Conservation (phyloP, 2,329 filamentous ascomycete species). For the Microdochium bolleyi region DNA sequence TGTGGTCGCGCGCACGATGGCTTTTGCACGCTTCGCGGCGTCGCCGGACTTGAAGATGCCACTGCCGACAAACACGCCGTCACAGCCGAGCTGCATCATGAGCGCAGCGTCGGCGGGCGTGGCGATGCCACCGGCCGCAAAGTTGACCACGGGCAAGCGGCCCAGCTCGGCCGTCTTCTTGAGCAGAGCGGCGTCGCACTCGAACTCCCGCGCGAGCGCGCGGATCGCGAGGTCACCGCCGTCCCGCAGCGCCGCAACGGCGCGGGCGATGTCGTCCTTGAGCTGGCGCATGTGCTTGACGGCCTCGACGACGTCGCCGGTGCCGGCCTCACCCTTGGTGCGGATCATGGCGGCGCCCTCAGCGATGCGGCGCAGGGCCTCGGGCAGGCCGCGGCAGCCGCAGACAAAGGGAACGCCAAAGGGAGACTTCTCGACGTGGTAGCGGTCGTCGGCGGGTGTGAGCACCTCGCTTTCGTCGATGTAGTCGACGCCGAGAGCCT, state of each 20-base stretch:
- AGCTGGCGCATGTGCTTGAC: constrained; percentile 94
- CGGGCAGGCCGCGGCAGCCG: constrained; percentile 88
- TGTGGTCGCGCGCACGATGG: constrained; percentile 90
- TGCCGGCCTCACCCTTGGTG: constrained; percentile 96
- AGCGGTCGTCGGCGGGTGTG: constrained; percentile 82
- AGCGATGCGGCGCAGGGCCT: constrained; percentile 81
- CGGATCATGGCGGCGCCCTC: constrained; percentile 98
- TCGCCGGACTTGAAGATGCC: constrained; percentile 98
- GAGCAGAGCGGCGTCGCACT: constrained; percentile 69
- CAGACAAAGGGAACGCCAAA: constrained; percentile 91
- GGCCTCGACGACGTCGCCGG: constrained; percentile 93
- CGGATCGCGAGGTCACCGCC: constrained; percentile 48
- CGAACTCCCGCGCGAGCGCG: constrained; percentile 73
- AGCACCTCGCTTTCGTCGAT: constrained; percentile 98
- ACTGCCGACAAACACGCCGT: constrained; percentile 93
- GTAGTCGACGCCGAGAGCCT: constrained; percentile 92
- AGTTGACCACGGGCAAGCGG: constrained; percentile 91
- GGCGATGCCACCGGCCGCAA: constrained; percentile 98
- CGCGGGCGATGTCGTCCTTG: constrained; percentile 71
- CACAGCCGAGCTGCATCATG: constrained; percentile 97
- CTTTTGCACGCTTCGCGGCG: constrained; percentile 80
- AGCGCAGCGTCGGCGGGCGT: constrained; percentile 93
- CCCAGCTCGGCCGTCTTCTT: constrained; percentile 82
- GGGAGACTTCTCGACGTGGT: constrained; percentile 83
- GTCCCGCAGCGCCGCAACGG: constrained; percentile 62